These are phyloP conservation scores for Cerioporus squamosus DNA, from an alignment of 1,284 basidiomycete species.

Conservation along the genomic window DNA sequence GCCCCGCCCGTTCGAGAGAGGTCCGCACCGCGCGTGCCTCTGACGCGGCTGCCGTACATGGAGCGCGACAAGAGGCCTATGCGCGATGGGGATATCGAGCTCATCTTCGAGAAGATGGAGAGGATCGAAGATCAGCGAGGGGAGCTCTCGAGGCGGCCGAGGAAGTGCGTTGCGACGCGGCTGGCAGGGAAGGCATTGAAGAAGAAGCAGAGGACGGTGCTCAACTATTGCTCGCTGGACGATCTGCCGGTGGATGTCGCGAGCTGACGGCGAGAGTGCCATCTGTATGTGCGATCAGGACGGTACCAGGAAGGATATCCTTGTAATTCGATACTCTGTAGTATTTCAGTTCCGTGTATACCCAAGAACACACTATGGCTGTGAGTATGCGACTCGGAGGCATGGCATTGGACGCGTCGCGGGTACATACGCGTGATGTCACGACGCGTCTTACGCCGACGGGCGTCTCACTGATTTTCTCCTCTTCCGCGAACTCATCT, in stretches of 20 bases:
- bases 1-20: neutral
- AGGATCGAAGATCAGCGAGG: neutral
- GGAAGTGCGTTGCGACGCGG: constrained; percentile 4
- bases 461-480: no score
- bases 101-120: constrained; percentile 5
- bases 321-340: no score
- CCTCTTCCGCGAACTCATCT: neutral
- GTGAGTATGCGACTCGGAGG: neutral
- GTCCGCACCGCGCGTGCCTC: neutral
- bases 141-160: neutral
- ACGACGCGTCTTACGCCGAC: no score
- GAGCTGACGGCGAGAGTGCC: no score
- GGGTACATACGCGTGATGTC: no score
- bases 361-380: no score
- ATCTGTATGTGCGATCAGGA: no score
- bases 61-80: neutral
- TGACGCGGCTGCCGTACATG: neutral
- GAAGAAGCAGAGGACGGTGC: constrained; percentile 2
- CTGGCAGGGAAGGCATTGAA: constrained; percentile 12
- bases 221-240: neutral
- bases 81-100: constrained; percentile 7
- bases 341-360: no score
- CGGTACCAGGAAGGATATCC: no score
- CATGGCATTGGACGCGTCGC: neutral
- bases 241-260: no score